phyloP scores from a whole-genome alignment of 768 basidiomycete genomes.

The Scleroderma citrinum region DNA sequence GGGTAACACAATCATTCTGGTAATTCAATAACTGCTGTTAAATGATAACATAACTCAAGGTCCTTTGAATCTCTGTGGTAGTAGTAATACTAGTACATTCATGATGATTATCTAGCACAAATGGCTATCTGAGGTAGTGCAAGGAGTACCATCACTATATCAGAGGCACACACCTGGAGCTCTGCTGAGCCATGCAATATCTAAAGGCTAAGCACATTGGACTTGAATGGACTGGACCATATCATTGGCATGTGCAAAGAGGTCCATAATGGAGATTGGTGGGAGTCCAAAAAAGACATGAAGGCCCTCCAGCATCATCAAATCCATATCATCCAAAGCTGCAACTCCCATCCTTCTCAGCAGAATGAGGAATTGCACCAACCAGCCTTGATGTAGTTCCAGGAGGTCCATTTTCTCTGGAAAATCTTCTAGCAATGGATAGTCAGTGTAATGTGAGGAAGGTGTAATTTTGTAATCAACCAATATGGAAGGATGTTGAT shows the following conservation, averaged over 20 bases:
- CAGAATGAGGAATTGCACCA: background rate
- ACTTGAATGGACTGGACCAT: background rate
- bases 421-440: background rate
- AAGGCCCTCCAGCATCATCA: background rate
- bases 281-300: background rate
- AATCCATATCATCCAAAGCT: background rate
- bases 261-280: slow-evolving; percentile 1
- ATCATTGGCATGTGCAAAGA: background rate
- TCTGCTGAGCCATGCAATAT: no score
- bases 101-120: no score
- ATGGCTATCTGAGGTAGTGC: no score
- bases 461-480: background rate
- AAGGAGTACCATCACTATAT: no score
- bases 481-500: background rate
- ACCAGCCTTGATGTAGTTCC: slow-evolving; percentile 1
- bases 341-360: background rate
- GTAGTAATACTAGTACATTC: no score
- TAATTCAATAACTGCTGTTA: no score
- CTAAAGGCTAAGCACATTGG: background rate
- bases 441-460: background rate
- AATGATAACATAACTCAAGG: no score
- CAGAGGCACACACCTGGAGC: no score
- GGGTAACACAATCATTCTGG: no score
- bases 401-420: background rate
- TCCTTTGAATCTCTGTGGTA: no score